phyloP scores from a whole-genome alignment of 345 rosid genomes.

The Boechera stricta region DNA sequence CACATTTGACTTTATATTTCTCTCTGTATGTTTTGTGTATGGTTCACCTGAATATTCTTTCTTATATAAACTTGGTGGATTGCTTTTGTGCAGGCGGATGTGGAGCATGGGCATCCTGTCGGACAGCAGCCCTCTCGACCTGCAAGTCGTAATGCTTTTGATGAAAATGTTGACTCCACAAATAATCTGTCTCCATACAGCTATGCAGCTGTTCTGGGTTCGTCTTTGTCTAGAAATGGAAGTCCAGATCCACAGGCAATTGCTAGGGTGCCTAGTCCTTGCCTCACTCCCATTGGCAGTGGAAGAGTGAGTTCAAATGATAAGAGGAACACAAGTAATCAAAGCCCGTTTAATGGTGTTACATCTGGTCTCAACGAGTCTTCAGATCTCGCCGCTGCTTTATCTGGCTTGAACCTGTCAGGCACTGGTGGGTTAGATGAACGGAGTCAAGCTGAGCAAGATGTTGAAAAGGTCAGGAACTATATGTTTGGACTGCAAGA shows the following conservation, averaged over 20 bases:
- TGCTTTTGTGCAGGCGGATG: constrained; percentile 54
- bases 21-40: background rate
- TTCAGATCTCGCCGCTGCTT: constrained; percentile 61
- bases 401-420: constrained; percentile 76
- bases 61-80: background rate
- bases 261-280: constrained; percentile 88
- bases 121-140: constrained; percentile 58
- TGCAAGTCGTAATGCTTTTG: constrained; percentile 74
- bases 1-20: background rate
- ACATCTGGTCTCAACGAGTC: constrained; percentile 62
- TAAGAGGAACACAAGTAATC: constrained; percentile 57
- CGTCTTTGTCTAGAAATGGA: constrained; percentile 77
- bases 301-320: constrained; percentile 65
- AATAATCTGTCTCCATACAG: constrained; percentile 65
- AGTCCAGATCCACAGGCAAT: constrained; percentile 88
- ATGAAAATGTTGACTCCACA: constrained; percentile 58
- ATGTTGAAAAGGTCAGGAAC: constrained; percentile 56
- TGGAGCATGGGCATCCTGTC: background rate
- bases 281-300: constrained; percentile 85
- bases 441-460: constrained; percentile 55
- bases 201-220: constrained; percentile 82
- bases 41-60: background rate
- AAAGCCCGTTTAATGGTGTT: constrained; percentile 62
- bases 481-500: constrained; percentile 59
- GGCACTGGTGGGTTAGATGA: constrained; percentile 53